phyloP scores from a whole-genome alignment of 768 basidiomycete genomes.

The Daedaleopsis sinensis region DNA sequence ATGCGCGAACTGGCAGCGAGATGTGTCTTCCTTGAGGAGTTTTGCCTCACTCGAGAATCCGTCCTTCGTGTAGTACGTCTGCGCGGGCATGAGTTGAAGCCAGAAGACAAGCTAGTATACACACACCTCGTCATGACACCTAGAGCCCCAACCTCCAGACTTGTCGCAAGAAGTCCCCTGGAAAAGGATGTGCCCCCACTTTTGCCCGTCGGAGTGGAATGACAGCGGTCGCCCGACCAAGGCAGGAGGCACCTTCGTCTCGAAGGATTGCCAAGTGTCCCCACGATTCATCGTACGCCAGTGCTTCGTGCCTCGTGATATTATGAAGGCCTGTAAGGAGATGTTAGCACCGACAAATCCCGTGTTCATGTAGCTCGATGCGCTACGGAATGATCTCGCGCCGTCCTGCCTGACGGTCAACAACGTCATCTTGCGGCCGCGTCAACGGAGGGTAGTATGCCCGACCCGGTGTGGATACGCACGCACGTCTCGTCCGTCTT shows the following conservation, averaged over 20 bases:
- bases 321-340: constrained; percentile 73
- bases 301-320: constrained; percentile 75
- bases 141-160: constrained; percentile 48
- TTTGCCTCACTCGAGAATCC: constrained; percentile 68
- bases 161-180: constrained; percentile 70
- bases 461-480: no score
- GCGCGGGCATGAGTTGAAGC: not conserved
- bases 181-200: constrained; percentile 77
- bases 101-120: not conserved
- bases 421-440: no score
- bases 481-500: no score
- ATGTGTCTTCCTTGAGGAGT: constrained; percentile 68
- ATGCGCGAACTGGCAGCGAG: constrained; percentile 88
- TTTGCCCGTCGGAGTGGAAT: constrained; percentile 80
- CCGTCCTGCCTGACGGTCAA: no score
- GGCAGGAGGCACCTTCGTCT: constrained; percentile 63
- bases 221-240: constrained; percentile 67
- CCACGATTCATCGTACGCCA: constrained; percentile 91
- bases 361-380: no score
- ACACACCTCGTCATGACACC: constrained; percentile 76
- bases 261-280: constrained; percentile 82
- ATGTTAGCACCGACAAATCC: not conserved
- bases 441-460: no score
- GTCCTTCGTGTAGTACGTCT: constrained; percentile 91
- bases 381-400: no score